Evolutionary conservation across 2,329 filamentous ascomycete species (phyloP).

Genomic region (Pezicula rhizophila): DNA sequence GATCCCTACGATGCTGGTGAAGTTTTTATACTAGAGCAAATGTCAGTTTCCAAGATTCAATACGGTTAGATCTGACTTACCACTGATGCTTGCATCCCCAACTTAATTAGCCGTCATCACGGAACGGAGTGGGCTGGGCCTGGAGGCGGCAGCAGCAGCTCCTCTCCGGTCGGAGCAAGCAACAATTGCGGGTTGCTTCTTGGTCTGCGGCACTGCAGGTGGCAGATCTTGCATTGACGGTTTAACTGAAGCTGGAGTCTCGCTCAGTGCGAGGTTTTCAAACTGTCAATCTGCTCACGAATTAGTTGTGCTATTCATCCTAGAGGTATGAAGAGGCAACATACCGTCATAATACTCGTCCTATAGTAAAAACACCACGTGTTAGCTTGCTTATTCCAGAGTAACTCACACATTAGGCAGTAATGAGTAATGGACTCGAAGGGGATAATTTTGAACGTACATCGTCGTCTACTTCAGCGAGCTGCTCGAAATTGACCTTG

Average conservation of each 20-base stretch:
- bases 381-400: too few relatives aligned
- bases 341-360: conserved; percentile 82
- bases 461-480: conserved; percentile 84
- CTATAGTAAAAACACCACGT: too few relatives aligned
- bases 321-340: conserved; percentile 2
- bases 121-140: conserved; percentile 63
- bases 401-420: too few relatives aligned
- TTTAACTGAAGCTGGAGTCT: conserved; percentile 70
- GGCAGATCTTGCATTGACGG: conserved; percentile 34
- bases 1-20: conserved; percentile 4
- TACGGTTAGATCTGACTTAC: conserved; percentile 6
- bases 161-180: conserved; percentile 28
- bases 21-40: conserved; percentile 8
- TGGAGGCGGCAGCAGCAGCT: conserved; percentile 39
- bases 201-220: conserved; percentile 38
- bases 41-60: background rate
- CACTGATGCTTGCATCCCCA: conserved; percentile 19
- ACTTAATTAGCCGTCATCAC: conserved; percentile 48
- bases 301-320: conserved; percentile 7
- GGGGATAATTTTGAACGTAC: too few relatives aligned
- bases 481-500: conserved; percentile 99
- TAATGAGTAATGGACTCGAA: too few relatives aligned
- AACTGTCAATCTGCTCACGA: conserved; percentile 69
- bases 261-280: conserved; percentile 79
- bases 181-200: conserved; percentile 32